Conservation (phyloP, 78 protist genomes). For the Neovahlkampfia damariscottae region DNA sequence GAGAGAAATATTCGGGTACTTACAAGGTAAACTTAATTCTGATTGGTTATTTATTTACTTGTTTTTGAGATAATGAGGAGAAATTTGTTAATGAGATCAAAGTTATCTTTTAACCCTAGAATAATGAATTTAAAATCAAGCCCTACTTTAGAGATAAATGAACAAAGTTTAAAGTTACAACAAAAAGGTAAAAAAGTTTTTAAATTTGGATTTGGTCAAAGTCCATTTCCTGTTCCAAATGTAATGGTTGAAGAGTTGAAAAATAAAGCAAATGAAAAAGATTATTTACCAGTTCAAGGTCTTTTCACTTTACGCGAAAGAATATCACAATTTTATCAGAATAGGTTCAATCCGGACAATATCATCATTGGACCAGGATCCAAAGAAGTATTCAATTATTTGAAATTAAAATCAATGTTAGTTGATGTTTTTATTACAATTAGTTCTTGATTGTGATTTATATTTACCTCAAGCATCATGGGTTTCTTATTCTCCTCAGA, state of each 20-base stretch:
- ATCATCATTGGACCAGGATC: neutral
- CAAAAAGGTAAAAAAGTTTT: neutral
- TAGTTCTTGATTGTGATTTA: too few species aligned
- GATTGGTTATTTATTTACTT: too few species aligned
- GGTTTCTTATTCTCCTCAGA: slow-evolving; percentile 13
- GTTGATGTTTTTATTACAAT: neutral
- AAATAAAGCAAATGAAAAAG: neutral
- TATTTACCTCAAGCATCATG: neutral
- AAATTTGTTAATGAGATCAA: too few species aligned
- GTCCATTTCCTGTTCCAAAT: slow-evolving; percentile 2
- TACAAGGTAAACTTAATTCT: too few species aligned
- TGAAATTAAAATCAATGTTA: neutral
- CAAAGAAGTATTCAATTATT: neutral
- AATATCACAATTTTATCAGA: neutral
- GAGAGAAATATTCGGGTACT: too few species aligned
- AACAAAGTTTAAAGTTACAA: neutral
- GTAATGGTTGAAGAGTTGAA: neutral
- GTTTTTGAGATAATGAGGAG: too few species aligned
- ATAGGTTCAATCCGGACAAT: neutral
- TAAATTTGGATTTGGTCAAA: slow-evolving; percentile 19
- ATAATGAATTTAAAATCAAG: too few species aligned
- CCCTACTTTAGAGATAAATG: neutral
- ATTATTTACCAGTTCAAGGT: neutral
- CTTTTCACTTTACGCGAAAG: neutral
- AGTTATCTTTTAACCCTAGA: too few species aligned